Conservation (phyloP, 2,329 filamentous ascomycete species). For the Fusarium nodosum region DNA sequence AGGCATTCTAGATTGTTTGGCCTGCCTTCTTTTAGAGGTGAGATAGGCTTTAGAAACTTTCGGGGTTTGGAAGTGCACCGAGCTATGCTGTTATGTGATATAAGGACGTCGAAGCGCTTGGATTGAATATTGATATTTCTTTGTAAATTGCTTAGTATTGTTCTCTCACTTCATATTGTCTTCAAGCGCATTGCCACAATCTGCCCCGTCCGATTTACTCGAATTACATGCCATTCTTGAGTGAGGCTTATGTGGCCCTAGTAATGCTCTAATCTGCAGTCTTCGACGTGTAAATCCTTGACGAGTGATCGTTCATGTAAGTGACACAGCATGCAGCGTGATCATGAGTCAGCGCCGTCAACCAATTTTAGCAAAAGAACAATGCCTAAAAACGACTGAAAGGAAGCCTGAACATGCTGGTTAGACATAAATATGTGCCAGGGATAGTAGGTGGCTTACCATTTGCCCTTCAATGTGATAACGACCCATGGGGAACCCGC, state of each 20-base stretch:
- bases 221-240: neutral
- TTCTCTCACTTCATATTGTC: slow-evolving; percentile 48
- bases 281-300: neutral
- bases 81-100: slow-evolving; percentile 19
- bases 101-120: slow-evolving; percentile 12
- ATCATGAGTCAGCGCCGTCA: neutral
- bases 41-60: slow-evolving; percentile 2
- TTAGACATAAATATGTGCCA: slow-evolving; percentile 9
- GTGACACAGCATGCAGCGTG: neutral
- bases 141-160: slow-evolving; percentile 51
- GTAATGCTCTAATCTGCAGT: neutral
- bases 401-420: slow-evolving; percentile 47
- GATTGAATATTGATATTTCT: slow-evolving; percentile 21
- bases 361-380: neutral
- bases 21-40: slow-evolving; percentile 1
- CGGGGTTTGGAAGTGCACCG: neutral
- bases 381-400: slow-evolving; percentile 52
- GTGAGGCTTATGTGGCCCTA: neutral
- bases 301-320: neutral
- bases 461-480: slow-evolving; percentile 87
- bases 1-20: slow-evolving; percentile 18
- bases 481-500: slow-evolving; percentile 85
- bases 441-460: slow-evolving; percentile 65
- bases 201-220: neutral
- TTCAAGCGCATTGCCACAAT: slow-evolving; percentile 17